Evolutionary conservation across 2,329 filamentous ascomycete genomes (phyloP), one percentile per base, ranked within the genome.

Genomic region (Incumbomyces lentus): DNA sequence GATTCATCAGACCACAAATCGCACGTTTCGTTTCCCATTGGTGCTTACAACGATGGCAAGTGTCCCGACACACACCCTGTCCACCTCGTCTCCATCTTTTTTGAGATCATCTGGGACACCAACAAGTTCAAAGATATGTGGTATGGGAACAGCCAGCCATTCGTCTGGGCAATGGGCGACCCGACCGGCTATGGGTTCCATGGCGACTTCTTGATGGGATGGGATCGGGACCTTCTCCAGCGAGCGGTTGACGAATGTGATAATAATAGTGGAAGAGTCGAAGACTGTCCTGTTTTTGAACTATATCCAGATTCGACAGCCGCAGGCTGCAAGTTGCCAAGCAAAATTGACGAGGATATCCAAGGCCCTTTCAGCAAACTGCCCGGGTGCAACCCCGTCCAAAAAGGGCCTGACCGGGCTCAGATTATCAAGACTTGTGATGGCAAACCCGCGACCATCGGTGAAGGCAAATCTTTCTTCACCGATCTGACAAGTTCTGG

Each of bases 161-260:
- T 72, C 52, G 63, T 72, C 36, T 73, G 71, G 52, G 62, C 69
- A 1, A 67, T 66, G 48, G 68, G 71, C 26, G 71, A 74, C 49
- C 62, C 65, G 4, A 74, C 69, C 3, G 72, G 73, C 6, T 74
- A 69, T 51, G 71, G 72, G 1, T 70, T 74, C 54, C 74, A 77
- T 50, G 74, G 69, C 14, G 74, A 88, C 63, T 87, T 88, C 66
- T 64, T 84, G 53, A 78, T 83, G 52, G 83, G 76, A 13, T 88
- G 84, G 84, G 78, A 87, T 54, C 70, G 75, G 51, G 62, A 68
- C 22, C 71, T 74, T 38, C 77, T 86, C 41, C 79, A 83, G 63
- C 69, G 74, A 50, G 82, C 84, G 53, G 79, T 86, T 54, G 71
- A 83, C 59, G 75, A 69, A 42, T 86, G 84, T 68, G 68, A 79